A percentile compares a stretch with the other conserved stretches of the same genome.
phyloP scores from a whole-genome alignment of 106 monocot species.

The Iris macrosiphon region DNA sequence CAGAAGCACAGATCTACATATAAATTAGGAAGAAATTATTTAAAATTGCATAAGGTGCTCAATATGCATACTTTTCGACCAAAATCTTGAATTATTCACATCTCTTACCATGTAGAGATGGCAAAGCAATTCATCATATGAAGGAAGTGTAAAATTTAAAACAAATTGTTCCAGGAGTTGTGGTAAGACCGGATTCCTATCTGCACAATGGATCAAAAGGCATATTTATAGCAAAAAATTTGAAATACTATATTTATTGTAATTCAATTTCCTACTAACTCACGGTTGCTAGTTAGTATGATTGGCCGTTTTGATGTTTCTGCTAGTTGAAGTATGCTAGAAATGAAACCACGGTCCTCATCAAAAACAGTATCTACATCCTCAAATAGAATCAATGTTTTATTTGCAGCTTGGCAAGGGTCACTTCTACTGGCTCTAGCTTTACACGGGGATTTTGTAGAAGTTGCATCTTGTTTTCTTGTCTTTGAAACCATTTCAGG shows the following conservation, averaged over 20 bases:
- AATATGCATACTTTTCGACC: neutral
- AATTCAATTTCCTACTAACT: constrained; percentile 10
- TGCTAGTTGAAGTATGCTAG: constrained; percentile 77
- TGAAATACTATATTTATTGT: neutral
- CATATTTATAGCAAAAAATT: constrained; percentile 3
- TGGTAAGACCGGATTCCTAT: constrained; percentile 66
- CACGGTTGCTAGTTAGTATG: constrained; percentile 90
- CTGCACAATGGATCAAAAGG: constrained; percentile 26
- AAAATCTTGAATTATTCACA: neutral
- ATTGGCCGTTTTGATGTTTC: constrained; percentile 88
- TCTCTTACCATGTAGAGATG: constrained; percentile 48
- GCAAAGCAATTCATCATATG: constrained; percentile 55
- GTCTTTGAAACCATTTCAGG: constrained; percentile 11
- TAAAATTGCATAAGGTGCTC: constrained; percentile 1
- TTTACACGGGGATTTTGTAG: neutral
- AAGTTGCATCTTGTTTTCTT: constrained; percentile 1
- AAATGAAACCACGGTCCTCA: constrained; percentile 86
- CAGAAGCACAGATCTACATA: constrained; percentile 69
- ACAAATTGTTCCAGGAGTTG: constrained; percentile 34
- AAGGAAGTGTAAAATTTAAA: constrained; percentile 64
- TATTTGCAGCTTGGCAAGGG: constrained; percentile 37
- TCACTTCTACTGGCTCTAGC: constrained; percentile 9
- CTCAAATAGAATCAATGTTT: constrained; percentile 85
- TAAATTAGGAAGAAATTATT: constrained; percentile 8
- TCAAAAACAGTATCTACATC: constrained; percentile 92